Conservation (phyloP, 805 yeast species). For the Naumovozyma castellii region DNA sequence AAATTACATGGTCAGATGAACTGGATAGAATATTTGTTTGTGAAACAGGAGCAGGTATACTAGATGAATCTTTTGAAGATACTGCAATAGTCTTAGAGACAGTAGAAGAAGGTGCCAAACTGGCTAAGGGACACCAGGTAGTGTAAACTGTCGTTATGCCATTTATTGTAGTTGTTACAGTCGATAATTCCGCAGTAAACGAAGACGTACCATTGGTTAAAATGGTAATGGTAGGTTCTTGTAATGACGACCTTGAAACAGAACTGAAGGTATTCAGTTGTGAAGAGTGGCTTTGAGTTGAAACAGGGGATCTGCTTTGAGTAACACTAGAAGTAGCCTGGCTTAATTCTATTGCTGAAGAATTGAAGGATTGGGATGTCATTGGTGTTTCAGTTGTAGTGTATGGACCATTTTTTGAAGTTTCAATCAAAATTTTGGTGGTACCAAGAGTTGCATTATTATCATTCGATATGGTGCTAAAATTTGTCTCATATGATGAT, state of each 20-base stretch:
- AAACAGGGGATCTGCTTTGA: neutral
- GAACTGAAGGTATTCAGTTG: neutral
- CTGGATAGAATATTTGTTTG: neutral
- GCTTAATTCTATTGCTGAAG: too few species aligned
- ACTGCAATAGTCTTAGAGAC: neutral
- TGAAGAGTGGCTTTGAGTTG: neutral
- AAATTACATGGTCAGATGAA: neutral
- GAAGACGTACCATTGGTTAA: neutral
- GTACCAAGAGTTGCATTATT: too few species aligned
- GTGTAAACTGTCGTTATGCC: constrained; percentile 33
- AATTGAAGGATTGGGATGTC: too few species aligned
- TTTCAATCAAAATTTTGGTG: too few species aligned
- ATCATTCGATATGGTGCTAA: too few species aligned
- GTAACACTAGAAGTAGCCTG: too few species aligned
- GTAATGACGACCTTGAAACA: too few species aligned
- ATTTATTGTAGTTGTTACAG: constrained; percentile 24
- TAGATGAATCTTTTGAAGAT: neutral
- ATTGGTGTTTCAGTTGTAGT: too few species aligned
- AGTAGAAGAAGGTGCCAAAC: neutral
- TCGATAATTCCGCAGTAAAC: constrained; percentile 11
- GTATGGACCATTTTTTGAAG: too few species aligned
- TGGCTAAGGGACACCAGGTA: constrained; percentile 32
- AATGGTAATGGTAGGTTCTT: neutral
- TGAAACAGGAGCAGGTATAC: neutral
- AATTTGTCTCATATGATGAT: too few species aligned